Base-by-base conservation (phyloP, 2,329 filamentous ascomycete species). In the Calcarisporium arbuscula region DNA sequence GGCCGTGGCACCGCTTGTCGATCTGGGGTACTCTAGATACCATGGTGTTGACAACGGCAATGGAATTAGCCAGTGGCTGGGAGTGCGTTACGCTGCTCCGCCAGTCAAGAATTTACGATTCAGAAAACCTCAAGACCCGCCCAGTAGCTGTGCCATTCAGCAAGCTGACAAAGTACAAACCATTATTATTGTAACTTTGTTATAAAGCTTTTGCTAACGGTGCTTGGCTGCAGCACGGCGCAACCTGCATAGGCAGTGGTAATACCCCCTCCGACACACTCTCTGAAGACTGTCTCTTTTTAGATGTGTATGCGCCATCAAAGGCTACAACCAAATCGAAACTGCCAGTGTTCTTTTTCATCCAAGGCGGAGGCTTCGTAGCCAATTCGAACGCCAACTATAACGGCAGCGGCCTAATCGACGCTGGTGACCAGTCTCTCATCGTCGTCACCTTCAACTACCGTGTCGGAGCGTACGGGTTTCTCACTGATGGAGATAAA, bases 51-150 rank as follows among this genome's bases (percentile, higher is more conserved):
- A 61, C 8, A 45, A 56, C 1, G 70, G 70, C 48, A n/a, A n/a
- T n/a, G 78, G 74, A 7, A 61, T 84, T 28, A 73, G 69, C 10
- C 66, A 77, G 50, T 87, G 80, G 79, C 66, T 83, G 15, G 82
- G 82, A 6, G 73, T 87, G 41, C 72, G 80, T 28, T 87, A 74
- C 62, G 82, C 81, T 3, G 74, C 77, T n/a, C 64, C 80, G 28
- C 82, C 81, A 1, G 35, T 80, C 4, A 78, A 75, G 2, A 45
- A 70, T 6, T 53, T 83, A 38, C 68, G 82, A 17, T 87, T 85
- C 47, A 63, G 67, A 34, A 75, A 74, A 12, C 80, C 82, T 2
- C 60, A 68, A 46, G 74, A 82, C 50, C 80, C 81, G n/a, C n/a
- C n/a, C n/a, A n/a, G n/a, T n/a, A n/a, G n/a, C n/a, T n/a, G n/a